Evolutionary conservation across 345 rosid genomes (phyloP), one percentile per base, ranked within the genome.

Genomic region (Cardamine chenopodiifolia): DNA sequence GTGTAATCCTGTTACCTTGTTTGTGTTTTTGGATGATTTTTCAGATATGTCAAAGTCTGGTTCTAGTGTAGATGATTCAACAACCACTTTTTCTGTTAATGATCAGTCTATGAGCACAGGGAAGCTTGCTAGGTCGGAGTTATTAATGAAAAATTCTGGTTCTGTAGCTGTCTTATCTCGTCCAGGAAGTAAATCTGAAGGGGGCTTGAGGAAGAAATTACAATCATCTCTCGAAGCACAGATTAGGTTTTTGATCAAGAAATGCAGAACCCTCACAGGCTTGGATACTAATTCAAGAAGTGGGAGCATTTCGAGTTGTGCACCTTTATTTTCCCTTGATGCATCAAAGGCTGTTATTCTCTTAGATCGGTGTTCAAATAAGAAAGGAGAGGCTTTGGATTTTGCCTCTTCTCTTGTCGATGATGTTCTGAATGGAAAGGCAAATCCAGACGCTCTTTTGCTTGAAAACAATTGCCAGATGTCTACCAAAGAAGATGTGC

Each of bases 211-310:
- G 85, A 91, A 88, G 85, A 89, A 85, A 80, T 62, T 88, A 52
- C 97, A 88, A 79, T 88, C 90, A 57, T 88, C 91, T 49, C 90
- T 89, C 3, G 97, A 91, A 66, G 85, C 90, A 57, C 97, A 89
- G 70, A 78, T 91, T 58, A 86, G 96, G 39, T 89, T 88, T 81
- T 83, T 89, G 44, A 85, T 91, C 62, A 89, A 91, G 79, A 91
- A 91, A 75, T 89, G 96, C 26, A 82, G 90, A 62, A 86, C 82
- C 52, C 87, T 91, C 55, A 82, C 84, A 29, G 82, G 89, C 49
- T 82, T 84, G 6, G 97, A 89, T 74, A 75, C 77, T 26, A 78
- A 83, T 78, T 72, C 89, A 12, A 88, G 96, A 85, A 78, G 81
- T 77, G 90, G 87, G n/a, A 78, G 78, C 68, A 83, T 53, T 72